phyloP scores from a whole-genome alignment of 2,329 filamentous ascomycete genomes.

The Botrytis paeoniae region DNA sequence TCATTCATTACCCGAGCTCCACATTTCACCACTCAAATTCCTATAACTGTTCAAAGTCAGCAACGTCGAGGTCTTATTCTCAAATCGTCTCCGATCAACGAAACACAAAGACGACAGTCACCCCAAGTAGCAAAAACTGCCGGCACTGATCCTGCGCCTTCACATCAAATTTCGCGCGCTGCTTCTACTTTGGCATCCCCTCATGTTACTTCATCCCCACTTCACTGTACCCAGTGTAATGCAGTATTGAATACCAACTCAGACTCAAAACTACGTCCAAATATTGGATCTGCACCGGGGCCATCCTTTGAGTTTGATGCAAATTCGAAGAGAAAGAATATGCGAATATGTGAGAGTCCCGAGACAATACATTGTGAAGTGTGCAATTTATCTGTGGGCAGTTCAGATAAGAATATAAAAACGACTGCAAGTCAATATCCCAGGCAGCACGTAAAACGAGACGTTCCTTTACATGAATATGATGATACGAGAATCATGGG shows the following conservation, averaged over 20 bases:
- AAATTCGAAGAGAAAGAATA: neutral
- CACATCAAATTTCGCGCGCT: neutral
- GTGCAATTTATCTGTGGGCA: neutral
- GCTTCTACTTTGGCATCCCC: neutral
- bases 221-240: constrained; percentile 13
- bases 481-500: neutral
- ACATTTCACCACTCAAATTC: constrained; percentile 16
- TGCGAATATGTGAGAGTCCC: neutral
- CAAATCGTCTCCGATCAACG: neutral
- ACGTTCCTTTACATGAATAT: neutral
- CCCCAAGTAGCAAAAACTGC: neutral
- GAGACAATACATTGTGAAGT: neutral
- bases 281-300: neutral
- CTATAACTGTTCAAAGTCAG: constrained; percentile 5
- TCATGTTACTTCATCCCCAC: neutral
- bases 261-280: neutral
- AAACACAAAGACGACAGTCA: neutral
- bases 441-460: neutral
- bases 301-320: neutral
- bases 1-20: constrained; percentile 16
- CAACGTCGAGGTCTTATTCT: constrained; percentile 16
- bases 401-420: neutral
- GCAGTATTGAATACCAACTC: neutral
- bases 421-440: neutral
- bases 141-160: neutral